Evolutionary conservation across 352 stramenopile species (phyloP).

Genomic region (Phytophthora uliginosa): DNA sequence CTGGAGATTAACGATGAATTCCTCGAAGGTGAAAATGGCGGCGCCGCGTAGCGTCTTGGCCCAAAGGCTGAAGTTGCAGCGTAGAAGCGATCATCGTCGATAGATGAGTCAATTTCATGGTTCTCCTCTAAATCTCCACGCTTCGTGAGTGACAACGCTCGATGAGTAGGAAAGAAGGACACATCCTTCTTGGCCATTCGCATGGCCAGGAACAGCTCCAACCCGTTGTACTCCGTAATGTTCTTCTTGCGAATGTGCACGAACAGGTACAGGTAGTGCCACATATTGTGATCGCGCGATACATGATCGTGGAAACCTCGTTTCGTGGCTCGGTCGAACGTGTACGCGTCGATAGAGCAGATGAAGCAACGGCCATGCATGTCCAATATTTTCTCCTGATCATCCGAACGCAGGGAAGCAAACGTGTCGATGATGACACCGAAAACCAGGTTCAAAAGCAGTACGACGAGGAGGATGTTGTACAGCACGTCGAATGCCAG

Average conservation of each 20-base stretch:
- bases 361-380: slow-evolving; percentile 85
- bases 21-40: slow-evolving; percentile 25
- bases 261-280: slow-evolving; percentile 85
- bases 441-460: slow-evolving; percentile 85
- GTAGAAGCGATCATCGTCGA: slow-evolving; percentile 33
- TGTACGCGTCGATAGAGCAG: slow-evolving; percentile 84
- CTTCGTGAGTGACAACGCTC: slow-evolving; percentile 62
- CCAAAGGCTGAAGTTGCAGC: slow-evolving; percentile 16
- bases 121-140: slow-evolving; percentile 24
- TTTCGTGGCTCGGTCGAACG: slow-evolving; percentile 75
- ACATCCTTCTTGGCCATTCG: slow-evolving; percentile 82
- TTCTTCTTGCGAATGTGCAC: slow-evolving; percentile 84
- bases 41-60: slow-evolving; percentile 14
- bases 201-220: slow-evolving; percentile 87
- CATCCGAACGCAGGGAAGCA: slow-evolving; percentile 68
- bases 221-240: slow-evolving; percentile 81
- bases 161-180: slow-evolving; percentile 80
- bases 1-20: slow-evolving; percentile 22
- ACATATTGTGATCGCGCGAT: slow-evolving; percentile 85
- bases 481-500: slow-evolving; percentile 74
- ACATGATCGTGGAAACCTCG: slow-evolving; percentile 82
- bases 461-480: slow-evolving; percentile 77
- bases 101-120: slow-evolving; percentile 2
- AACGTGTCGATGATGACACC: slow-evolving; percentile 89
- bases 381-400: slow-evolving; percentile 75